Evolutionary conservation across 2,329 filamentous ascomycete species (phyloP), one percentile per base, ranked within the genome.

Genomic region (Fusarium sublunatum): DNA sequence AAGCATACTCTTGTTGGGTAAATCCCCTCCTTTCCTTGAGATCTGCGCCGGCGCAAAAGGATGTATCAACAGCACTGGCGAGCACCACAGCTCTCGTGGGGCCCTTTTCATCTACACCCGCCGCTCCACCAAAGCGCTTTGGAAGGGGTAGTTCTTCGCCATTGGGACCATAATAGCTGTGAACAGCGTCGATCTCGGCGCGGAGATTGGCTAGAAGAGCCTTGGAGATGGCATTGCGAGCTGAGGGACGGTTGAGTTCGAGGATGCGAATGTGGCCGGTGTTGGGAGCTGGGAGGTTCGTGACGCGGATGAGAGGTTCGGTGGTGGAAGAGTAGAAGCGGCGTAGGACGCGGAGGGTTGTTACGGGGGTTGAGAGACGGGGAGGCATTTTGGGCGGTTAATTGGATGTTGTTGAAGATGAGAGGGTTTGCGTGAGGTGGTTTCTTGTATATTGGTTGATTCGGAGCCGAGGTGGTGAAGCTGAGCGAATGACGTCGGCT

Each of bases 21-120:
- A 97, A 95, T 5, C 83, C 86, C 56, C 85, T 84, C 26, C 94
- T 82, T 81, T 97, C 94, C 75, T 97, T 98, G 71, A 99, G 78
- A 74, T 99, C 95, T 5, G 95, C 95, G 34, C 95, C 95, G 0
- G 95, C 92, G 77, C 95, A 99, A 76, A 99, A 99, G 70, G 88
- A 90, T 24, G 86, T 83, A 69, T 97, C 92, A n/a, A 92, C 85
- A 36, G 92, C 91, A 72, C 91, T 96, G 10, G 92, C 91, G 13
- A 99, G 70, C 36, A 99, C 86, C 67, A 99, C 76, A 3, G 91
- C 94, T 65, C 95, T 82, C 13, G 93, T 97, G 0, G 84, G 83
- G 0, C 83, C 83, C 59, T 76, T 80, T 62, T 81, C 67, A 55
- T 81, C 78, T 5, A 75, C 70, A 0, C 78, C 79, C 3, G 79